These are phyloP conservation scores for Leccinellum rugosiceps DNA, from an alignment of 768 basidiomycete genomes.

Conservation along the genomic window DNA sequence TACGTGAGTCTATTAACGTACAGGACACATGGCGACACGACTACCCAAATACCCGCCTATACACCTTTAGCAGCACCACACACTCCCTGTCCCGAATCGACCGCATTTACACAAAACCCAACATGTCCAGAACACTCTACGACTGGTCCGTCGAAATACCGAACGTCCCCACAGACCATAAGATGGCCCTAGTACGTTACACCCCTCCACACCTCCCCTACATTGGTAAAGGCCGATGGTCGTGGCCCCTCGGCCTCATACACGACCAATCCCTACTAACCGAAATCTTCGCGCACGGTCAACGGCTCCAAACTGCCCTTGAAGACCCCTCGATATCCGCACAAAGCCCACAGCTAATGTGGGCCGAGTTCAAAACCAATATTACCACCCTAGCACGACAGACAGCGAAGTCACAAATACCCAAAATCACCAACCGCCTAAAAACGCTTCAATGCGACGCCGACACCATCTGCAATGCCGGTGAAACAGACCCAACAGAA, in stretches of 20 bases:
- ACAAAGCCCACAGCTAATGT: not conserved
- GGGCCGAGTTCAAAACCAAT: not conserved
- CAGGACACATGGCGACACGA: not conserved
- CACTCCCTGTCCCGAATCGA: not conserved
- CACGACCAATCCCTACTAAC: not conserved
- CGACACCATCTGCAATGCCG: too few relatives aligned
- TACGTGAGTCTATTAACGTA: not conserved
- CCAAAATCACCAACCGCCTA: not conserved
- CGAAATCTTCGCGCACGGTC: too few relatives aligned
- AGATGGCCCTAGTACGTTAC: not conserved
- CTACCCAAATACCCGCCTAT: not conserved
- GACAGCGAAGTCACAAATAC: not conserved
- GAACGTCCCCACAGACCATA: slow-evolving; percentile 4
- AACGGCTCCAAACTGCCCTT: too few relatives aligned
- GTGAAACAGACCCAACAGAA: not conserved
- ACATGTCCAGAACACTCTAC: not conserved
- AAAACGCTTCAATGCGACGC: not conserved
- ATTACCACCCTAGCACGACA: rapidly evolving
- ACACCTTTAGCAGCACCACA: not conserved
- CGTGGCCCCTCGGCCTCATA: not conserved
- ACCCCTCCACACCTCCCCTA: not conserved
- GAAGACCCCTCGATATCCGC: not conserved
- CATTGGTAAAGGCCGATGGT: not conserved
- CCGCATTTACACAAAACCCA: not conserved
- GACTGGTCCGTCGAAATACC: not conserved